Base-by-base conservation (phyloP, 106 monocot species). In the Platanthera zijinensis region DNA sequence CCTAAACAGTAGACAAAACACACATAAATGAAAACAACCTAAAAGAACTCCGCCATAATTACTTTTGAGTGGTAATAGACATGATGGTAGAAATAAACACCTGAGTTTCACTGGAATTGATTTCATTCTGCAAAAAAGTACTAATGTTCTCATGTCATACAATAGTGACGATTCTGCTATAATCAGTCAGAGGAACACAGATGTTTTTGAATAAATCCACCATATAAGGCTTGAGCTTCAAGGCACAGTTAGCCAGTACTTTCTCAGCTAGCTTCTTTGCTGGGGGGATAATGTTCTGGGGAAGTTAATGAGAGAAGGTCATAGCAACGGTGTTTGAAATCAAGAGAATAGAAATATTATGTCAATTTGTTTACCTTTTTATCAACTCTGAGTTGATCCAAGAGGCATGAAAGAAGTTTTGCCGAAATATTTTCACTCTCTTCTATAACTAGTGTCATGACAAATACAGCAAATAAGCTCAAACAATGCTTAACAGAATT, bases 391-490 rank as follows among this genome's bases (percentile, higher is more conserved):
- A 70, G 48, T 47, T 70, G 10, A 48, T 48, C 70, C 21, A 97
- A 71, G 18, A 97, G 87, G 62, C 79, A 82, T 4, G 77, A 81
- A 21, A 91, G 73, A 78, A 97, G 81, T 17, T 89, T 83, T 14
- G 81, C 2, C 0, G 91, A 79, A 21, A 93, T 80, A 15, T 93
- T 89, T 77, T 97, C 96, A 85, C 87, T 93, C 82, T 97, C 93
- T 75, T 93, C 93, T 32, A 97, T 72, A 9, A 91, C 91, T 19
- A 93, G 83, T 71, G 83, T 79, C 93, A 96, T 96, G 72, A 96
- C 87, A 47, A 1, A 8, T n/a, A n/a, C n/a, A n/a, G n/a, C n/a
- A n/a, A n/a, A n/a, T n/a, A n/a, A n/a, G n/a, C n/a, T n/a, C n/a
- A n/a, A n/a, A n/a, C n/a, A n/a, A n/a, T n/a, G n/a, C n/a, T n/a